Conservation (phyloP, 2,329 filamentous ascomycete genomes). For the Botrytis hyacinthi region DNA sequence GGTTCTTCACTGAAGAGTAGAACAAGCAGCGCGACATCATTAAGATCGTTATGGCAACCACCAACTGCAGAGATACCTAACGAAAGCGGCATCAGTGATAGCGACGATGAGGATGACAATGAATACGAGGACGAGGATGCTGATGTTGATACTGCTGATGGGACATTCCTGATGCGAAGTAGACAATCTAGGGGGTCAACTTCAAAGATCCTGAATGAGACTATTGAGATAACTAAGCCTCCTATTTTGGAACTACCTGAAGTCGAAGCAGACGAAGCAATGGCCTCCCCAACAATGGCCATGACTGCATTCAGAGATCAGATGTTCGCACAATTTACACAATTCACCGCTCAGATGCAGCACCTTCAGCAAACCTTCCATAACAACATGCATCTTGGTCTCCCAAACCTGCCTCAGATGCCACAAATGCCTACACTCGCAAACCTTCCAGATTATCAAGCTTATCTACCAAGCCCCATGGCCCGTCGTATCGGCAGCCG, state of each 20-base stretch:
- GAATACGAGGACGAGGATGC: conserved; percentile 42
- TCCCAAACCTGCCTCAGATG: conserved; percentile 61
- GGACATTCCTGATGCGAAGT: conserved; percentile 38
- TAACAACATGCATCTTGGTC: conserved; percentile 51
- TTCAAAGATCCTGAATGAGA: conserved; percentile 25
- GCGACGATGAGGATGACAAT: conserved; percentile 45
- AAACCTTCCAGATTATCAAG: conserved; percentile 69
- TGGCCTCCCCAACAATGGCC: conserved; percentile 57
- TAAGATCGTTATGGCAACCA: conserved; percentile 65
- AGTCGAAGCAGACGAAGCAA: conserved; percentile 26
- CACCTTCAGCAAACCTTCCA: conserved; percentile 66
- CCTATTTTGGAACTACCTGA: conserved; percentile 32
- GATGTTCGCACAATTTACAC: conserved; percentile 57
- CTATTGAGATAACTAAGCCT: conserved; percentile 28
- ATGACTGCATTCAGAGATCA: conserved; percentile 73
- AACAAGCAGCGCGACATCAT: conserved; percentile 64
- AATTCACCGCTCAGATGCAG: conserved; percentile 39
- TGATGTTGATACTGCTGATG: conserved; percentile 37
- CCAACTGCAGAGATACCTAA: conserved; percentile 42
- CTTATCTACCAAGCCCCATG: conserved; percentile 59
- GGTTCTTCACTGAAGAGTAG: conserved; percentile 57
- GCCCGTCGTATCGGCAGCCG: conserved; percentile 68
- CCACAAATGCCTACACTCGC: conserved; percentile 50
- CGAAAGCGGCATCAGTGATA: conserved; percentile 44
- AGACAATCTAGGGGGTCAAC: conserved; percentile 36